A percentile compares a stretch with the other conserved stretches of the same genome.
Evolutionary conservation across 2,329 filamentous ascomycete species (phyloP).

Genomic region (Herpomyces periplanetae): DNA sequence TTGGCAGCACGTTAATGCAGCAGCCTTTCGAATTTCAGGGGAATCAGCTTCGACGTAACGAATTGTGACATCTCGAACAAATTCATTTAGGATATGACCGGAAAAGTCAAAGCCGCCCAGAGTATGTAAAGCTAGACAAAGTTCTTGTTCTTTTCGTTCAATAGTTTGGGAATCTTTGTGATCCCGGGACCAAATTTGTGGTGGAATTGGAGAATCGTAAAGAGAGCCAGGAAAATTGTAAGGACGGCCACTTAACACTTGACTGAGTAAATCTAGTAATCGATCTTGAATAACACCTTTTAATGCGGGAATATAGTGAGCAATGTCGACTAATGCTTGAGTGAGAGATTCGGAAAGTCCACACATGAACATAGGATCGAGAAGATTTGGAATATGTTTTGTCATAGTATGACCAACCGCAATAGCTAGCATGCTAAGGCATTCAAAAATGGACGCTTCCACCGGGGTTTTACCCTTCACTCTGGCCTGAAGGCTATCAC

Average conservation of each 20-base stretch:
- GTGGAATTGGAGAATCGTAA: constrained; percentile 26
- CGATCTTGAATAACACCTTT: constrained; percentile 75
- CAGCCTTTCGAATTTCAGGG: constrained; percentile 61
- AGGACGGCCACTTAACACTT: constrained; percentile 60
- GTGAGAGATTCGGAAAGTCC: constrained; percentile 74
- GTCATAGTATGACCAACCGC: constrained; percentile 83
- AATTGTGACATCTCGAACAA: constrained; percentile 86
- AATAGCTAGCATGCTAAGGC: constrained; percentile 76
- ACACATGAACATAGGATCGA: constrained; percentile 88
- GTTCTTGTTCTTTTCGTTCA: constrained; percentile 40
- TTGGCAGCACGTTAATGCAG: constrained; percentile 84
- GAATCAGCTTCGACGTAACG: constrained; percentile 94
- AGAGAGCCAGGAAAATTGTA: constrained; percentile 78
- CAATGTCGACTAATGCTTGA: constrained; percentile 87
- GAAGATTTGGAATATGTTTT: constrained; percentile 84
- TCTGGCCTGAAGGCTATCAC: constrained; percentile 51
- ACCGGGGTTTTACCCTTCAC: constrained; percentile 19
- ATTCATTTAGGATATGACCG: constrained; percentile 72
- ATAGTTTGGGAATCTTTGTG: constrained; percentile 46
- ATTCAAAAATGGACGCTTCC: constrained; percentile 57
- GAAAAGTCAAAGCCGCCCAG: constrained; percentile 90
- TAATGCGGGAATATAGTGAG: constrained; percentile 84
- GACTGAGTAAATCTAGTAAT: constrained; percentile 66
- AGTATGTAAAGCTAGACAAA: constrained; percentile 70
- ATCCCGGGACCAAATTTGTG: constrained; percentile 53